phyloP scores from a whole-genome alignment of 768 basidiomycete genomes.

The Pulveroboletus frians region DNA sequence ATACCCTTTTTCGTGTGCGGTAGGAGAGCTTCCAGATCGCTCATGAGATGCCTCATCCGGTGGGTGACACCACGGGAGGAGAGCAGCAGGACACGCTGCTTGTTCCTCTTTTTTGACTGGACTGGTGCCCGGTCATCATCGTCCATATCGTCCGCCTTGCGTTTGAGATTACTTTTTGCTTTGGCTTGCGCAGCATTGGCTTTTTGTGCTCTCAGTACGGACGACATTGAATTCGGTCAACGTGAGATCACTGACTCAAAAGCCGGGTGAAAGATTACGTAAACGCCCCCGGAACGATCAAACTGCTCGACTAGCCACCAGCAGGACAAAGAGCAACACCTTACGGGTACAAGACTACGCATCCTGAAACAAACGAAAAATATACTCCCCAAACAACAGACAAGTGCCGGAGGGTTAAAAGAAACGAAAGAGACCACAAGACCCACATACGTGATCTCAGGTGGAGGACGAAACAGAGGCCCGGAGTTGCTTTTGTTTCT shows the following conservation, averaged over 20 bases:
- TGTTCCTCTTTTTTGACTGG: slow-evolving; percentile 67
- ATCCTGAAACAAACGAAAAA: slow-evolving; percentile 3
- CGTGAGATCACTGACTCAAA: neutral
- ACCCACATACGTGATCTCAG: slow-evolving; percentile 14
- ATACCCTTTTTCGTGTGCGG: slow-evolving; percentile 96
- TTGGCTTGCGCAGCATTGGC: slow-evolving; percentile 49
- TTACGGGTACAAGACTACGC: slow-evolving; percentile 10
- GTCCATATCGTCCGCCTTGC: slow-evolving; percentile 60
- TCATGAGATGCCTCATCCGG: slow-evolving; percentile 96
- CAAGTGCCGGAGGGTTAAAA: neutral
- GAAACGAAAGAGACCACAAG: neutral
- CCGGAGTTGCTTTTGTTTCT: slow-evolving; percentile 78
- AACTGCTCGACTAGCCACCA: neutral
- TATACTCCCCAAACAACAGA: slow-evolving; percentile 3
- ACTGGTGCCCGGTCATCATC: slow-evolving; percentile 44
- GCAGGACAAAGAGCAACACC: neutral
- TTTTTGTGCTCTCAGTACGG: slow-evolving; percentile 58
- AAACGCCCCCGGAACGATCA: slow-evolving; percentile 9
- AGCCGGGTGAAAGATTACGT: slow-evolving; percentile 17
- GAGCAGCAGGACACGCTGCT: slow-evolving; percentile 90
- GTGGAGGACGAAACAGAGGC: slow-evolving; percentile 29
- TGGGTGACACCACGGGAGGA: slow-evolving; percentile 93
- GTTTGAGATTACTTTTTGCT: slow-evolving; percentile 46
- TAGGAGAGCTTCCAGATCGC: slow-evolving; percentile 81
- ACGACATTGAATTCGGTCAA: slow-evolving; percentile 44